Evolutionary conservation across 2,329 filamentous ascomycete species (phyloP).

Genomic region (Catunica adiposa): DNA sequence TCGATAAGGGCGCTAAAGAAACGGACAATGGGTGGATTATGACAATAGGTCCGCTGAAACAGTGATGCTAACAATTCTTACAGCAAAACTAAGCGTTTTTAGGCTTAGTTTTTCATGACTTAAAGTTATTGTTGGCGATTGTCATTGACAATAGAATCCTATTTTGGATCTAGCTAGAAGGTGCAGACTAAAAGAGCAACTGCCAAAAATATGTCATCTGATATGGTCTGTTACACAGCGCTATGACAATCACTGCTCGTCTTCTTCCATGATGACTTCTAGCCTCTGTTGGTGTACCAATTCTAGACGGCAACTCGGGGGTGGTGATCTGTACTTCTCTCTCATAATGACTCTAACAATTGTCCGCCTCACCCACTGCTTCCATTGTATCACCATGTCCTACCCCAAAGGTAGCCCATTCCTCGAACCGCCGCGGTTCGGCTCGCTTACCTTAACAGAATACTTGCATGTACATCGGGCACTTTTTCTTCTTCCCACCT

Average conservation of each 20-base stretch:
- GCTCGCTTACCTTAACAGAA: conserved; percentile 6
- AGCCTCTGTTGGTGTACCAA: too few species aligned
- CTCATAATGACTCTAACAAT: not conserved
- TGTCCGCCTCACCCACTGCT: not conserved
- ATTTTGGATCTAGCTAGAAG: not conserved
- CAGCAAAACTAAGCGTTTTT: too few species aligned
- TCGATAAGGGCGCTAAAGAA: not conserved
- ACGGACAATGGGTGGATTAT: not conserved
- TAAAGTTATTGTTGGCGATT: not conserved
- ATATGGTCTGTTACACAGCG: not conserved
- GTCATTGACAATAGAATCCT: conserved; percentile 2
- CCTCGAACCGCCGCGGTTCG: not conserved
- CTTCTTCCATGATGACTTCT: too few species aligned
- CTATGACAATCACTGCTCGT: not conserved
- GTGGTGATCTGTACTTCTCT: not conserved
- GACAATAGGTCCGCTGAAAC: not conserved
- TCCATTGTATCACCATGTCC: not conserved
- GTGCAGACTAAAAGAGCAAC: not conserved
- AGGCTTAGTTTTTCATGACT: not conserved
- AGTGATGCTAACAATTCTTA: not conserved
- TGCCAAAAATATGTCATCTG: not conserved
- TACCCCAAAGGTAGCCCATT: not conserved
- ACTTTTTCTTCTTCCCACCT: not conserved
- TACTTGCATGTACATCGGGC: not conserved
- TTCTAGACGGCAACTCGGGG: too few species aligned